phyloP scores from a whole-genome alignment of 78 protist genomes.

The Andalucia godoyi region DNA sequence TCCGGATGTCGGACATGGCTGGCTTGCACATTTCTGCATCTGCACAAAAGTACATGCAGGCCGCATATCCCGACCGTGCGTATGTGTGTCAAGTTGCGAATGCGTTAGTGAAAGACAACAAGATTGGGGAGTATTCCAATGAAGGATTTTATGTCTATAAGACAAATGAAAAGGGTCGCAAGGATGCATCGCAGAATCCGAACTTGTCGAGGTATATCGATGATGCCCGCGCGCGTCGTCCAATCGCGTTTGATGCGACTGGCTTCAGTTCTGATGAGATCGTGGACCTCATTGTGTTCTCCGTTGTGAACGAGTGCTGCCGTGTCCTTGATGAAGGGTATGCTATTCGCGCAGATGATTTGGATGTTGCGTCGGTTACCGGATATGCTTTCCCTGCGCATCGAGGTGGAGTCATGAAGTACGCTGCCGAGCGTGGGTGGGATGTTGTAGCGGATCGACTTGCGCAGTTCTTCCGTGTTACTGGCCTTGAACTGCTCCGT shows the following conservation, averaged over 20 bases:
- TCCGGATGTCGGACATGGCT: constrained; percentile 29
- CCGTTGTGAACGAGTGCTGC: constrained; percentile 33
- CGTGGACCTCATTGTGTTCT: constrained; percentile 13
- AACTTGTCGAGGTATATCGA: constrained; percentile 2
- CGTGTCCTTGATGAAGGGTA: constrained; percentile 19
- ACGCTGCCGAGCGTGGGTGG: no score
- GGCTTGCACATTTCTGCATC: constrained; percentile 33
- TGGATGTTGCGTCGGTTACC: constrained; percentile 30
- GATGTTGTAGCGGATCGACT: no score
- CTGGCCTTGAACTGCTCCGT: no score
- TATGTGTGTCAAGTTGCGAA: neutral
- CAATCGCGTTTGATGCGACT: neutral
- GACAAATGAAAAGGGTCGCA: neutral
- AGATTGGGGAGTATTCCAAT: constrained; percentile 37
- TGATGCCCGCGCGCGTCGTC: neutral
- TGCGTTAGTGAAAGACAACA: neutral
- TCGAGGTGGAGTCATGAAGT: no score
- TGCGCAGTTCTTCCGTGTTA: no score
- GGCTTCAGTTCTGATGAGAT: constrained; percentile 30
- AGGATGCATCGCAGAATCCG: neutral
- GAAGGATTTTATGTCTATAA: constrained; percentile 22
- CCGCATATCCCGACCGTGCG: constrained; percentile 23
- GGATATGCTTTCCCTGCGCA: constrained; percentile 33
- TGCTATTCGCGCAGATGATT: constrained; percentile 12
- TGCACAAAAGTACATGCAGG: neutral